Evolutionary conservation across 768 basidiomycete species (phyloP).

Genomic region (Mycena leptocephala): DNA sequence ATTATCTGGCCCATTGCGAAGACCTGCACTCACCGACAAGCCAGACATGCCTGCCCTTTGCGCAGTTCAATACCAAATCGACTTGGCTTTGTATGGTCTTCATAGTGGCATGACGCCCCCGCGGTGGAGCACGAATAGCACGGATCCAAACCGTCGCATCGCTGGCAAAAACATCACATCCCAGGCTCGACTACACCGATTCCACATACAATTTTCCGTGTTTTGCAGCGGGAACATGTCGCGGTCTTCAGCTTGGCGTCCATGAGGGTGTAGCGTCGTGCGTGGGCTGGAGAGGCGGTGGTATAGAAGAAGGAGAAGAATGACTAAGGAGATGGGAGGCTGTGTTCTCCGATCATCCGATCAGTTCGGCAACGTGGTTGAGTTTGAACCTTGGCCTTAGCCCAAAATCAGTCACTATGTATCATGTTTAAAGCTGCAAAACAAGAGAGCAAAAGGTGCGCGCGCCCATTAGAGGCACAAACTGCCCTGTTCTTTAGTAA

Average conservation of each 20-base stretch:
- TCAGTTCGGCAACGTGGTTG: no score
- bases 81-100: not conserved
- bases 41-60: conserved; percentile 25
- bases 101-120: conserved; percentile 1
- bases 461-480: no score
- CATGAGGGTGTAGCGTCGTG: no score
- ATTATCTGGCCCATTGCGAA: not conserved
- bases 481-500: no score
- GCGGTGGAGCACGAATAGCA: conserved; percentile 14
- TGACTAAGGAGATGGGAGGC: no score
- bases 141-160: conserved; percentile 21
- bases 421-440: no score
- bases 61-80: not conserved
- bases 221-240: not conserved
- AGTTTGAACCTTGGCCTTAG: no score
- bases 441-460: no score
- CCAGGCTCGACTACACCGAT: not conserved
- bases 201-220: not conserved
- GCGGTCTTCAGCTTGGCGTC: not conserved
- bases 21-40: conserved; percentile 15
- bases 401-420: no score
- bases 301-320: no score
- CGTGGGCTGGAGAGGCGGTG: no score
- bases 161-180: not conserved
- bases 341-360: no score